phyloP scores from a whole-genome alignment of 2,329 filamentous ascomycete genomes.

The Delphinella strobiligena region DNA sequence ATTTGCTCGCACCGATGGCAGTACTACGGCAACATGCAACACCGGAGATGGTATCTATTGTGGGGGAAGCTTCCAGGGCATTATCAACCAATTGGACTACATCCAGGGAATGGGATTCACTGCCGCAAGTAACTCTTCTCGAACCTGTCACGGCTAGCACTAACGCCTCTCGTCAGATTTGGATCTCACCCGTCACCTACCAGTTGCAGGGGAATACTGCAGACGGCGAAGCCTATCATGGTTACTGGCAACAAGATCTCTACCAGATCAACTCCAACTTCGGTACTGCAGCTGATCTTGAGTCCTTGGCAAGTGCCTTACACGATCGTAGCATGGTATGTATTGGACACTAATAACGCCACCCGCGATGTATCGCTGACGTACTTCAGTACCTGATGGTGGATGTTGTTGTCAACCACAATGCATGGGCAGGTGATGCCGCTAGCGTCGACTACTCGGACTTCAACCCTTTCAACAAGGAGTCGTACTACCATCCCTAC shows the following conservation, averaged over 20 bases:
- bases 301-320: conserved; percentile 20
- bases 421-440: conserved; percentile 21
- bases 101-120: conserved; percentile 50
- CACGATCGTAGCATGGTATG: conserved; percentile 26
- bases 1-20: conserved; percentile 28
- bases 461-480: conserved; percentile 28
- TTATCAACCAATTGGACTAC: conserved; percentile 49
- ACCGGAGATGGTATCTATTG: conserved; percentile 37
- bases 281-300: conserved; percentile 25
- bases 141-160: conserved; percentile 11
- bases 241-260: conserved; percentile 43
- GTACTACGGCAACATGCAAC: conserved; percentile 26
- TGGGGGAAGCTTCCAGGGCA: conserved; percentile 48
- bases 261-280: conserved; percentile 28
- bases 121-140: conserved; percentile 30
- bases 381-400: conserved; percentile 24
- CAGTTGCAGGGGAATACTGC: conserved; percentile 27
- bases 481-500: conserved; percentile 37
- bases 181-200: conserved; percentile 45
- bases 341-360: not conserved
- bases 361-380: conserved; percentile 8
- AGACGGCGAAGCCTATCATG: conserved; percentile 38
- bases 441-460: conserved; percentile 19
- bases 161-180: conserved; percentile 18
- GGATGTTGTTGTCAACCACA: conserved; percentile 26